These are phyloP conservation scores for Dictyostelium firmibasis DNA, from an alignment of 78 protist species.

Conservation along the genomic window DNA sequence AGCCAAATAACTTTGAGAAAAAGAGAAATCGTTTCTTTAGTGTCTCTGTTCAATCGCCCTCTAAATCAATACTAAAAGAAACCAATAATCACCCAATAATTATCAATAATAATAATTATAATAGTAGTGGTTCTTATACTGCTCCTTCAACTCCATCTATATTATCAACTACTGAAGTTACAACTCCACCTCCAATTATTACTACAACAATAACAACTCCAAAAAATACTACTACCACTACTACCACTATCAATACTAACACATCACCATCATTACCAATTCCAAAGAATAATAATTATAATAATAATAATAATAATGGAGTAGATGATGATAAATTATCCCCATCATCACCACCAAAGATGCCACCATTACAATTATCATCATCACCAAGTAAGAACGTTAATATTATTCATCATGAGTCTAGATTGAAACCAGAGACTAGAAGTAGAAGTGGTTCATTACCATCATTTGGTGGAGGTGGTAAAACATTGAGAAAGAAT, in stretches of 20 bases:
- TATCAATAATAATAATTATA: constrained; percentile 6
- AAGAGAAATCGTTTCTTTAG: constrained; percentile 27
- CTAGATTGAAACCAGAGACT: not conserved
- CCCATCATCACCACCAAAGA: constrained; percentile 2
- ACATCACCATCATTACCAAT: not conserved
- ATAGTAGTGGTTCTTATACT: not conserved
- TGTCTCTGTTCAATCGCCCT: not conserved
- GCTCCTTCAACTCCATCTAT: not conserved
- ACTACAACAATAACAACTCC: not conserved
- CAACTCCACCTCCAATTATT: not conserved
- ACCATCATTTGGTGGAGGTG: constrained; percentile 16
- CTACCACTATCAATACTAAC: not conserved
- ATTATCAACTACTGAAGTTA: not conserved
- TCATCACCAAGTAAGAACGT: not conserved
- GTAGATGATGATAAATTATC: not conserved
- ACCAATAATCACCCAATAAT: constrained; percentile 1
- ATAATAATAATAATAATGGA: not conserved
- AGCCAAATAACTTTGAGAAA: not conserved
- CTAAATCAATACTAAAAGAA: not conserved
- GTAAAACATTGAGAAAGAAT: not conserved
- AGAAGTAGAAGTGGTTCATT: constrained; percentile 74
- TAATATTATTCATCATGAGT: not conserved
- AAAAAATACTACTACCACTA: not conserved
- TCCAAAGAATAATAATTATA: not conserved
- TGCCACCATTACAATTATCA: constrained; percentile 16